Percentiles rank a stretch among this genome's conserved stretches.
Conservation (phyloP, 345 rosid genomes). For the Durio zibethinus region DNA sequence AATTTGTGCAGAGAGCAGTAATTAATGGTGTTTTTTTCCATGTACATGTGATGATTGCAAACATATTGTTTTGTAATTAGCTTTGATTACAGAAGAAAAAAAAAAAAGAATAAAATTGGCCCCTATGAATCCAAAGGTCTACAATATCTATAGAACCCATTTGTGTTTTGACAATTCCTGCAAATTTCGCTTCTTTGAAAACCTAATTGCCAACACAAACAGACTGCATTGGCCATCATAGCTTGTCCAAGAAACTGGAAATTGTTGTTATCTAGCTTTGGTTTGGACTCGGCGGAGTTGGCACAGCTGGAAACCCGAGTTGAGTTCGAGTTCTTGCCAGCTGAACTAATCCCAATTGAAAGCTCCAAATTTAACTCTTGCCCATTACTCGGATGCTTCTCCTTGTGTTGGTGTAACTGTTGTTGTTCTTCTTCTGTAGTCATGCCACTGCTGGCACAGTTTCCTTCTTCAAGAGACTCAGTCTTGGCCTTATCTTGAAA, state of each 20-base stretch:
- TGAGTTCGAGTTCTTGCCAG: conserved; percentile 9
- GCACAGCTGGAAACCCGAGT: conserved; percentile 10
- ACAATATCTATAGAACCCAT: conserved; percentile 31
- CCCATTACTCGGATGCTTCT: conserved; percentile 12
- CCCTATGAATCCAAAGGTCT: conserved; percentile 13
- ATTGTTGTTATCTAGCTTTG: not conserved
- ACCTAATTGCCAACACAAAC: conserved; percentile 54
- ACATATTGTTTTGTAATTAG: not conserved
- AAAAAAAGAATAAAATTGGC: not conserved
- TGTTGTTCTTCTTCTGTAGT: conserved; percentile 50
- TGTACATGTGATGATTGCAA: not conserved
- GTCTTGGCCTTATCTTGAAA: conserved; percentile 22
- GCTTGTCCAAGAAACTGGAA: conserved; percentile 10
- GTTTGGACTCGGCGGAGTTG: conserved; percentile 48
- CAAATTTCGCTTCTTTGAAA: conserved; percentile 33
- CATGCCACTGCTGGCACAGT: conserved; percentile 47
- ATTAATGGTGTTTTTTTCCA: not conserved
- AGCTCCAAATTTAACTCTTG: conserved; percentile 47
- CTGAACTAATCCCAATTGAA: conserved; percentile 37
- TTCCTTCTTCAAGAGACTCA: conserved; percentile 41
- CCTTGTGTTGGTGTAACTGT: not conserved
- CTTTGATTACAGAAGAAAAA: conserved; percentile 5
- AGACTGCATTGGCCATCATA: conserved; percentile 22
- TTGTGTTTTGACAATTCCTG: conserved; percentile 35
- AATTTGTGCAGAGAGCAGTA: not conserved